These are phyloP conservation scores for Pseudocercospora ulei DNA, from an alignment of 2,329 filamentous ascomycete species.

Conservation along the genomic window DNA sequence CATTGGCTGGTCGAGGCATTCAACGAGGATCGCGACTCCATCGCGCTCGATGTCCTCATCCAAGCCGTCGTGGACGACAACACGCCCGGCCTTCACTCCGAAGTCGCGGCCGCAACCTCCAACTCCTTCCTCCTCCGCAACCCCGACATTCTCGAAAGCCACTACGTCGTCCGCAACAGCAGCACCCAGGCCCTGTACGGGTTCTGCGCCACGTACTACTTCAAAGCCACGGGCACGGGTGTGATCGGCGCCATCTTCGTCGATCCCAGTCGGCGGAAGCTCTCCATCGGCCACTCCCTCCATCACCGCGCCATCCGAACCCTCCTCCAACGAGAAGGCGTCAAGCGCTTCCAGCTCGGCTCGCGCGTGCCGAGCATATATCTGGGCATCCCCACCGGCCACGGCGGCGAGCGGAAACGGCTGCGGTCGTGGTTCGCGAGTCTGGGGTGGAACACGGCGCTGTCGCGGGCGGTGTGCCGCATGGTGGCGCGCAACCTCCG, in stretches of 20 bases:
- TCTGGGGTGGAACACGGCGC: slow-evolving; percentile 71
- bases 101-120: slow-evolving; percentile 59
- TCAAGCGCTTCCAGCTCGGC: slow-evolving; percentile 74
- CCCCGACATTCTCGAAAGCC: slow-evolving; percentile 62
- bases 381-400: slow-evolving; percentile 66
- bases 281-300: slow-evolving; percentile 82
- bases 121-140: slow-evolving; percentile 66
- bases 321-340: slow-evolving; percentile 58
- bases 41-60: slow-evolving; percentile 65
- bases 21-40: slow-evolving; percentile 65
- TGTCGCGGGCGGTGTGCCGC: slow-evolving; percentile 56
- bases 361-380: slow-evolving; percentile 75
- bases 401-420: slow-evolving; percentile 51
- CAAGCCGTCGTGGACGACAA: slow-evolving; percentile 57
- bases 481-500: slow-evolving; percentile 64
- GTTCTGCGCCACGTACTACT: slow-evolving; percentile 81
- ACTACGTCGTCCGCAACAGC: slow-evolving; percentile 89
- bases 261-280: slow-evolving; percentile 71
- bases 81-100: slow-evolving; percentile 56
- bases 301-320: slow-evolving; percentile 75
- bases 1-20: slow-evolving; percentile 92
- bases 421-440: slow-evolving; percentile 77
- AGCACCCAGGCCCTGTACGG: slow-evolving; percentile 85
- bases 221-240: slow-evolving; percentile 58
- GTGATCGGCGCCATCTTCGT: slow-evolving; percentile 82